Evolutionary conservation across 208 protist species (phyloP).

Genomic region (Novymonas esmeraldas): DNA sequence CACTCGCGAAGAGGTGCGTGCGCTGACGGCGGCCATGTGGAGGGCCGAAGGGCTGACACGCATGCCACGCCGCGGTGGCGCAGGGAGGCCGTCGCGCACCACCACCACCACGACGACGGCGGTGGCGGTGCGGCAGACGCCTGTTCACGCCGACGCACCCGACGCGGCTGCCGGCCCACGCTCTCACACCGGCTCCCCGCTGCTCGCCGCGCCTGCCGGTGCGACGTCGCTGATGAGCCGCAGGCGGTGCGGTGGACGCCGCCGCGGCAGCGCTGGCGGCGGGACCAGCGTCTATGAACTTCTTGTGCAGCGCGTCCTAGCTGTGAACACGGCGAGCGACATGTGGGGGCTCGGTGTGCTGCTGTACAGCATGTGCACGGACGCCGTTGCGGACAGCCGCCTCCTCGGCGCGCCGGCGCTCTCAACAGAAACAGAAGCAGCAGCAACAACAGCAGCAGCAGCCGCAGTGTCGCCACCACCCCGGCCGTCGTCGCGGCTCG

Average conservation of each 20-base stretch:
- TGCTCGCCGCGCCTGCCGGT: not conserved
- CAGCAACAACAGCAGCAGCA: slow-evolving; percentile 1
- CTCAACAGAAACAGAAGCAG: not conserved
- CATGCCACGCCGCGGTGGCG: slow-evolving; percentile 4
- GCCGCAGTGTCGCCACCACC: too few relatives aligned
- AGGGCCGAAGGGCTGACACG: slow-evolving; percentile 30
- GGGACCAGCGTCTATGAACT: slow-evolving; percentile 26
- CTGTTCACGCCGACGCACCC: too few relatives aligned
- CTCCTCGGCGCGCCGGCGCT: not conserved
- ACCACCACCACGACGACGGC: not conserved
- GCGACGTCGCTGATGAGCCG: not conserved
- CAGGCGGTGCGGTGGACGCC: not conserved
- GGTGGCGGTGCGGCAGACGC: not conserved
- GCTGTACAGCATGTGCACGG: slow-evolving; percentile 30
- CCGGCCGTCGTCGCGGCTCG: slow-evolving; percentile 18
- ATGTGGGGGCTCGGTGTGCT: slow-evolving; percentile 38
- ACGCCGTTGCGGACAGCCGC: not conserved
- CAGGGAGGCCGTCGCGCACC: too few relatives aligned
- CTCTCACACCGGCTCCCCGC: not conserved
- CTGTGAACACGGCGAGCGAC: slow-evolving; percentile 32
- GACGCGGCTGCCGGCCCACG: too few relatives aligned
- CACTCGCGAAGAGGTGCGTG: slow-evolving; percentile 18
- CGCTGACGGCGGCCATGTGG: slow-evolving; percentile 33
- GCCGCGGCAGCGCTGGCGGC: slow-evolving; percentile 14
- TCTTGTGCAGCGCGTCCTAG: slow-evolving; percentile 27